Base-by-base conservation (phyloP, 139 green algal species). In the Coelastrella sp. region DNA sequence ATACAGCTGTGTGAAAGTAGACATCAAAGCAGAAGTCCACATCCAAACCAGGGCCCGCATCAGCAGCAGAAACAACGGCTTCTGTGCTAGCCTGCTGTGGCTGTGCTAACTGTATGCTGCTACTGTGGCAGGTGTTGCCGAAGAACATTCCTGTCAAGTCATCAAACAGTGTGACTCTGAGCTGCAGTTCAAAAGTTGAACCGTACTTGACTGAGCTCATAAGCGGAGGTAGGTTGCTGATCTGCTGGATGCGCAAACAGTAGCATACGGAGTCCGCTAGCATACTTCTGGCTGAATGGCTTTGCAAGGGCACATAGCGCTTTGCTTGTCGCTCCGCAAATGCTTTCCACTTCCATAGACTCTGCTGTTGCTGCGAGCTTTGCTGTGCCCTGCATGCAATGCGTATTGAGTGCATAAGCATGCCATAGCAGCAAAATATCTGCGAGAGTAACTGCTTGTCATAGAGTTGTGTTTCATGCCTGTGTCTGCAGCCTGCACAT, bases 91-190 rank as follows among this genome's bases (percentile, higher is more conserved):
- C 2, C 53, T 71, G 51, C 34, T 74, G 59, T 17, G 35, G 41
- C 34, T 67, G 64, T 19, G 27, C 27, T 25, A 34, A 45, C 11
- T 30, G 3, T 8, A 64, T 37, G 21, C 27, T 38, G 4, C 32
- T 38, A 37, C 64, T 85, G 30, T 69, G 83, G 62, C 80, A 87
- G 15, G 93, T 96, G 86, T 88, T 92, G 40, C 93, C 93, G 43
- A 93, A 94, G 69, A 94, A 96, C 4, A 85, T 82, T 63, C 91
- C 91, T 30, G 86, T 82, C 0, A 72, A 83, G 30, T 92, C 87
- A 37, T 96, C 91, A 74, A 87, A 96, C 63, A 96, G 81, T 2
- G 88, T 91, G 0, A 95, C 88, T 17, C 88, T 86, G 51, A 94
- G 81, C 85, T 90, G 87, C 69, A 95, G 88, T 57, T 94, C 90